These are phyloP conservation scores for Zygosaccharomyces bisporus DNA, from an alignment of 805 yeast species.

Conservation along the genomic window DNA sequence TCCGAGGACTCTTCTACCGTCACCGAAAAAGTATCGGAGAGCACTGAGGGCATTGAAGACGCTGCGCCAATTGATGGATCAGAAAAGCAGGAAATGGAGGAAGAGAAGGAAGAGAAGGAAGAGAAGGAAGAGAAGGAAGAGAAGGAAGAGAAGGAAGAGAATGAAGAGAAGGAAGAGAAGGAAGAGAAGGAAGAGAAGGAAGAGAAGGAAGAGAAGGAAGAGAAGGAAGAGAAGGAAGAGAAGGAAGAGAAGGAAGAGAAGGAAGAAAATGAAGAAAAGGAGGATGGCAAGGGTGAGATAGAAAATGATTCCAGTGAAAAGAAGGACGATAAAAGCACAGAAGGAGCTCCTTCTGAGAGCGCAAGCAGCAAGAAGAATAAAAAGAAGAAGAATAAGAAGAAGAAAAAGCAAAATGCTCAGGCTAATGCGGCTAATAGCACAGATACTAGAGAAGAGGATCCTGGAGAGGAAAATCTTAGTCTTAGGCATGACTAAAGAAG, in stretches of 20 bases:
- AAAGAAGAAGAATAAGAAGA: conserved; percentile 32
- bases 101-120: too few relatives aligned
- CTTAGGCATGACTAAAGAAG: conserved; percentile 32
- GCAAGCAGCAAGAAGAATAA: conserved; percentile 17
- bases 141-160: conserved; percentile 10
- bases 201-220: conserved; percentile 9
- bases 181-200: conserved; percentile 1
- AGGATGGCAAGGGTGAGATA: conserved; percentile 7
- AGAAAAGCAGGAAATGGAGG: too few relatives aligned
- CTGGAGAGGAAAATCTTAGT: conserved; percentile 8
- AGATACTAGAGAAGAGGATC: not conserved
- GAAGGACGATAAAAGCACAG: conserved; percentile 2
- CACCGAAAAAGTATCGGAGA: too few relatives aligned
- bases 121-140: too few relatives aligned
- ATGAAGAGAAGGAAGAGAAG: conserved; percentile 4
- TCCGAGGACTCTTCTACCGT: too few relatives aligned
- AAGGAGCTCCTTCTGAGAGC: conserved; percentile 5
- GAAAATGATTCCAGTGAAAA: not conserved
- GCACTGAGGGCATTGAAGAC: too few relatives aligned
- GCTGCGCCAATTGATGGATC: too few relatives aligned
- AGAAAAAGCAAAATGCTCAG: conserved; percentile 25
- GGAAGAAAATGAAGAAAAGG: conserved; percentile 7
- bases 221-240: conserved; percentile 3
- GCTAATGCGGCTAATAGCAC: not conserved
- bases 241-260: conserved; percentile 3